Percentiles rank a stretch among this genome's conserved stretches.
Evolutionary conservation across 106 monocot species (phyloP).

Genomic region (Gastrodia elata): DNA sequence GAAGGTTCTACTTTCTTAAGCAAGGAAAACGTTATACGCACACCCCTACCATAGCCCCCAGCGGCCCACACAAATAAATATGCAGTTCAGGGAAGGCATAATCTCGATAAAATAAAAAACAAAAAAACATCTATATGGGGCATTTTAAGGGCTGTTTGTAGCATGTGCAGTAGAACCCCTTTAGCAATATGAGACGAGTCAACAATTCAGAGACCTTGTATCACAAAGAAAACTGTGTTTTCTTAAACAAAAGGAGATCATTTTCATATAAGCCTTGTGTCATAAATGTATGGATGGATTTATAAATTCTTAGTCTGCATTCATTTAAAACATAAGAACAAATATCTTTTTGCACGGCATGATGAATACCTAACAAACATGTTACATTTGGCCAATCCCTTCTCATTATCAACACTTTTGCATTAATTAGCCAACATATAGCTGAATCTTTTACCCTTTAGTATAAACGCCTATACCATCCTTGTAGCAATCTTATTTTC

Average conservation of each 20-base stretch:
- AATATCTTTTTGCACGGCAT: neutral
- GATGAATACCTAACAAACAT: neutral
- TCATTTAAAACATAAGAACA: neutral
- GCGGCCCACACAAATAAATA: too few species aligned
- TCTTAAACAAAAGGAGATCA: neutral
- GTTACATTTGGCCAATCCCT: too few species aligned
- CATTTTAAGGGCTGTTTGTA: neutral
- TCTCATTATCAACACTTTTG: neutral
- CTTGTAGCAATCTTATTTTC: neutral
- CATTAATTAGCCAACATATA: neutral
- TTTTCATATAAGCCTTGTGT: neutral
- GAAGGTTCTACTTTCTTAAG: too few species aligned
- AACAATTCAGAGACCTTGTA: neutral
- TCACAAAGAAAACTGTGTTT: neutral
- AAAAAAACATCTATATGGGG: neutral
- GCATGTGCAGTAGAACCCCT: neutral
- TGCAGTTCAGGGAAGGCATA: too few species aligned
- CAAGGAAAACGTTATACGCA: too few species aligned
- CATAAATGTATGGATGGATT: neutral
- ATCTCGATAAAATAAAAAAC: neutral
- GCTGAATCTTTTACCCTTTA: neutral
- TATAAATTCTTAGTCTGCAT: neutral
- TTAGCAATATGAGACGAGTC: neutral
- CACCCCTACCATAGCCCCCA: too few species aligned
- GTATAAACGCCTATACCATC: neutral